A percentile compares a stretch with the other conserved stretches of the same genome.
Conservation (phyloP, 2,329 filamentous ascomycete species). For the Fusarium sublunatum region DNA sequence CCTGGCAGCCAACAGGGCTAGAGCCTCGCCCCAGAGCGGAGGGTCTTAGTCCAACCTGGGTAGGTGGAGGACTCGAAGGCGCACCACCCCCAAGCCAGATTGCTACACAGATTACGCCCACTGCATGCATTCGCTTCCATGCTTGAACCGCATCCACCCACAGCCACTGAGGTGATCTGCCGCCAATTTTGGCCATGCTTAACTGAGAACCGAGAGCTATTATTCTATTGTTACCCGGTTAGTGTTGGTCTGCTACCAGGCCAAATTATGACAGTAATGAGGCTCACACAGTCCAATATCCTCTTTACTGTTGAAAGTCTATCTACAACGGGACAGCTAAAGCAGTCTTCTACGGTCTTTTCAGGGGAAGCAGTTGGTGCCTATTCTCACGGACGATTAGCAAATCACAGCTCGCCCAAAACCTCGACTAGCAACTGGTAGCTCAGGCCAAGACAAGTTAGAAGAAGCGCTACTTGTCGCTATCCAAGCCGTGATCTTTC, state of each 20-base stretch:
- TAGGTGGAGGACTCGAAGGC: conserved; percentile 39
- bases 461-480: conserved; percentile 19
- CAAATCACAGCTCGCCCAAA: conserved; percentile 33
- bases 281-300: background rate
- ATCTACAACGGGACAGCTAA: background rate
- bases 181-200: conserved; percentile 35
- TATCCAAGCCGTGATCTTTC: conserved; percentile 32
- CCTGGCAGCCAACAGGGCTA: conserved; percentile 38
- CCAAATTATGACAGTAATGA: background rate
- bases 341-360: conserved; percentile 4
- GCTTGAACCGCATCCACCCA: conserved; percentile 33
- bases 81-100: conserved; percentile 37
- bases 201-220: conserved; percentile 5
- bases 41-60: conserved; percentile 38
- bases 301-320: background rate
- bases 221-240: background rate
- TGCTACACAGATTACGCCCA: conserved; percentile 35
- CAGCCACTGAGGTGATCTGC: conserved; percentile 41
- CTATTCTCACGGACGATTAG: conserved; percentile 8
- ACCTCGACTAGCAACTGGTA: conserved; percentile 34
- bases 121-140: conserved; percentile 28
- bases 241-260: background rate
- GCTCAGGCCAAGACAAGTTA: conserved; percentile 34
- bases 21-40: conserved; percentile 39
- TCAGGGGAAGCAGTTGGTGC: conserved; percentile 23